phyloP scores from a whole-genome alignment of 1,284 basidiomycete genomes.

The Ustilago nuda region DNA sequence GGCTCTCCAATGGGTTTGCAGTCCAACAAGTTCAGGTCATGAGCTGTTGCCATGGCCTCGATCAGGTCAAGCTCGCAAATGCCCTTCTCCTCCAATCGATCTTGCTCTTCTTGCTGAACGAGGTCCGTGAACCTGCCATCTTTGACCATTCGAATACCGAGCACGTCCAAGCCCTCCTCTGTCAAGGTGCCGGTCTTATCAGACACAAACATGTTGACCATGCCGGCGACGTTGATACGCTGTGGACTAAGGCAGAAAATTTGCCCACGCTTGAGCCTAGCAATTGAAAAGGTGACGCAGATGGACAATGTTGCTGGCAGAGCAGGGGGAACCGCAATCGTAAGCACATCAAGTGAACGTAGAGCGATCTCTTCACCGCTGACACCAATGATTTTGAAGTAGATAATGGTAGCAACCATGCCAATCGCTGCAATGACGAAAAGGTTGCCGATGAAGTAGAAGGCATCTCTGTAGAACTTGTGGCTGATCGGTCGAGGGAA shows the following conservation, averaged over 20 bases:
- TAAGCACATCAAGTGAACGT: conserved; percentile 93
- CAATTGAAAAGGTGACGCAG: conserved; percentile 92
- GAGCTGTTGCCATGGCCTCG: conserved; percentile 94
- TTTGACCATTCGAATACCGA: conserved; percentile 71
- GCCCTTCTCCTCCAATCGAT: not conserved
- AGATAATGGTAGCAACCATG: conserved; percentile 79
- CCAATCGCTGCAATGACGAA: conserved; percentile 88
- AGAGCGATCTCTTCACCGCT: conserved; percentile 90
- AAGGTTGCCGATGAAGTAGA: conserved; percentile 93
- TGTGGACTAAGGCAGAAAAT: conserved; percentile 98
- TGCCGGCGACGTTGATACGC: conserved; percentile 94
- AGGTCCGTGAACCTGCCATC: conserved; percentile 75
- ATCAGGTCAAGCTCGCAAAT: conserved; percentile 87
- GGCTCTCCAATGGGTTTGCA: conserved; percentile 93
- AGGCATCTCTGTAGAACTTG: conserved; percentile 96
- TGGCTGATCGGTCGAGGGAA: conserved; percentile 95
- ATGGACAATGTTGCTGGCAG: conserved; percentile 97
- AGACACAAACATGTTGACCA: conserved; percentile 97
- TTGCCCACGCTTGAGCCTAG: conserved; percentile 79
- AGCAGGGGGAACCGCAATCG: conserved; percentile 96
- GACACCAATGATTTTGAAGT: conserved; percentile 85
- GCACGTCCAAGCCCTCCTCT: conserved; percentile 96
- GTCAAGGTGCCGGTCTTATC: conserved; percentile 99
- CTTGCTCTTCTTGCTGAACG: not conserved
- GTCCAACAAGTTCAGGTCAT: conserved; percentile 91